Conservation (phyloP, 495 filamentous ascomycete genomes). For the Hypoxylon subgilvum region DNA sequence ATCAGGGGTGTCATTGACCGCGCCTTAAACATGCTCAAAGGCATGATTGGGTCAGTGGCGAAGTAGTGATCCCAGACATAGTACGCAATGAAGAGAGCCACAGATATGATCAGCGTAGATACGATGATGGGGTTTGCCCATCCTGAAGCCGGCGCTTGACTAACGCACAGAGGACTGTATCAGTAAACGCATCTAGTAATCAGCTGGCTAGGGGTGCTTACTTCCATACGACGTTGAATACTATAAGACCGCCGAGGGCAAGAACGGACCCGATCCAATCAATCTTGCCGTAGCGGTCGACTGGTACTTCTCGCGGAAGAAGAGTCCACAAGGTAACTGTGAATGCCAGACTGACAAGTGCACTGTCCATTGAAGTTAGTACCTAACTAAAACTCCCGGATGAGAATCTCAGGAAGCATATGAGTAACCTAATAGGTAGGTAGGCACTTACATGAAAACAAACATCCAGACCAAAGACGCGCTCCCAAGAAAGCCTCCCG, state of each 20-base stretch:
- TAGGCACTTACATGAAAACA: conserved; percentile 56
- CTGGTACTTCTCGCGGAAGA: conserved; percentile 47
- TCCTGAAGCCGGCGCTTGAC: conserved; percentile 59
- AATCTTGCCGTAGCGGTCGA: conserved; percentile 52
- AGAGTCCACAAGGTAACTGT: conserved; percentile 49
- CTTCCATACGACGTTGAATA: conserved; percentile 65
- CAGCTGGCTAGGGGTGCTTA: conserved; percentile 35
- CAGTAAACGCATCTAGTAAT: not conserved
- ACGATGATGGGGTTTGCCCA: conserved; percentile 57
- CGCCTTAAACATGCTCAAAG: conserved; percentile 57
- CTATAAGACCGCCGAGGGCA: conserved; percentile 51
- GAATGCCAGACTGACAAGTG: conserved; percentile 10
- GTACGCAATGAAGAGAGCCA: conserved; percentile 50
- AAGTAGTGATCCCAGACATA: conserved; percentile 54
- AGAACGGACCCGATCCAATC: conserved; percentile 59
- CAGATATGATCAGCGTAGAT: conserved; percentile 50
- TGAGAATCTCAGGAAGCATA: not conserved
- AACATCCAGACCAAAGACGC: conserved; percentile 59
- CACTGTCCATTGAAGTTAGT: conserved; percentile 1
- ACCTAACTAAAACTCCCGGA: not conserved
- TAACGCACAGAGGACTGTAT: conserved; percentile 28
- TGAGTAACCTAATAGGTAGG: too few species aligned
- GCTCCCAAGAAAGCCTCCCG: conserved; percentile 51
- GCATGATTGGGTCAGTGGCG: conserved; percentile 55
- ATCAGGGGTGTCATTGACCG: conserved; percentile 57